Base-by-base conservation (phyloP, 139 green algal genomes). In the Nannochloris sp. region DNA sequence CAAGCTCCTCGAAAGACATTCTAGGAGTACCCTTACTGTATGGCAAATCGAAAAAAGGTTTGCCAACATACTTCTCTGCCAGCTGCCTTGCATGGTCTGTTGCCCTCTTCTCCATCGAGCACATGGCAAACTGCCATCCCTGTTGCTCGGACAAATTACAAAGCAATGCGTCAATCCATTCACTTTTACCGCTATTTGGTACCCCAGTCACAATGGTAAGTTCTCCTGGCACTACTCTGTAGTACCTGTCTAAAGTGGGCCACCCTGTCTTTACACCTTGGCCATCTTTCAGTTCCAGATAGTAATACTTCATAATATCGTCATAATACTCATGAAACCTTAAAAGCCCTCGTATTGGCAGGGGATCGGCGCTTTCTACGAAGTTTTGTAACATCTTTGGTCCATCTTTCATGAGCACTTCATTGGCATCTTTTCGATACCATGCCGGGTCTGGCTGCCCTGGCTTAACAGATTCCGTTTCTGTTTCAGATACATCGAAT, bases 151-250 rank as follows among this genome's bases (percentile, higher is more conserved):
- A 73, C 46, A 98, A 78, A 75, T 97, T 97, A 59, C 78, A 78
- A 36, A 89, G 59, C 56, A 98, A 78, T 21, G 91, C 90, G 66
- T 98, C 92, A n/a, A 98, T 78, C 87, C 88, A 98, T 71, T 98
- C 91, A 55, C 66, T 85, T 78, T 98, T 98, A 61, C 92, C 92
- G n/a, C 73, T 88, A 81, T 97, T 97, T 57, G 91, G 91, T 54
- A 98, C 76, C 11, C 91, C 91, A 36, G 91, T 96, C 21, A 98
- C 86, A 5, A 98, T 82, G 4, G 87, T 96, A 31, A 98, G 81
- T 82, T 98, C 92, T 3, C 92, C 92, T 1, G 88, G 86, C 4
- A 93, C 76, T 12, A 92, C 84, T 66, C 75, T 75, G 78, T 96
- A 98, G 57, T 81, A 76, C 23, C 78, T 50, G 63, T 97, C 88